Conservation (phyloP, 768 basidiomycete genomes). For the Tremella mesenterica region DNA sequence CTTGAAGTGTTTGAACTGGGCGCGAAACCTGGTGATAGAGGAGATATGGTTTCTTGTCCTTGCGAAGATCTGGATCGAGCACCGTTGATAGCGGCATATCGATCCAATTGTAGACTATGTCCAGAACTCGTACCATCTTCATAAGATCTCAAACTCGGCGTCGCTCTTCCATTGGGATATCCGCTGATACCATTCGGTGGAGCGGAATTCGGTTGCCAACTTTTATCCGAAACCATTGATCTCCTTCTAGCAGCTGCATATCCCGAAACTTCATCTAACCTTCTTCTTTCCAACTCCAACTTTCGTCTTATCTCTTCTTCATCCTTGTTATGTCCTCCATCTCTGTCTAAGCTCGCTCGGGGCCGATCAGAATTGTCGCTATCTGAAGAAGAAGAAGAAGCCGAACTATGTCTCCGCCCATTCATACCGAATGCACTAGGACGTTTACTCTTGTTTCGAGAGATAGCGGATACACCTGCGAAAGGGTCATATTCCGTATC, state of each 20-base stretch:
- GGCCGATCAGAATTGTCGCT: slow-evolving; percentile 8
- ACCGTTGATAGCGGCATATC: background rate
- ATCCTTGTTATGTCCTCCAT: slow-evolving; percentile 16
- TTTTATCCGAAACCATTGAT: slow-evolving; percentile 26
- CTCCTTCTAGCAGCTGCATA: slow-evolving; percentile 29
- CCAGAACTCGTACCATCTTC: slow-evolving; percentile 15
- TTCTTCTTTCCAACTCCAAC: slow-evolving; percentile 25
- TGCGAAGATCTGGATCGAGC: slow-evolving; percentile 15
- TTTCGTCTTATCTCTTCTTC: slow-evolving; percentile 32
- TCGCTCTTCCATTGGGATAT: slow-evolving; percentile 26
- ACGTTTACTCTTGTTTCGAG: slow-evolving; percentile 27
- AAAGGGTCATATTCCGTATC: slow-evolving; percentile 45
- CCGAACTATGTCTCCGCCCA: slow-evolving; percentile 17
- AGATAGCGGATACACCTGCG: slow-evolving; percentile 33
- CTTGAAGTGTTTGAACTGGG: background rate
- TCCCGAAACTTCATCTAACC: slow-evolving; percentile 26
- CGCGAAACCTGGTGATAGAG: slow-evolving; percentile 31
- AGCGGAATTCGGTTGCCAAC: too few relatives aligned
- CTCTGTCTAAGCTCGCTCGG: background rate
- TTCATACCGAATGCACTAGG: slow-evolving; percentile 39
- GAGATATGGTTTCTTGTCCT: slow-evolving; percentile 27
- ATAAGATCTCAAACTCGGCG: slow-evolving; percentile 24
- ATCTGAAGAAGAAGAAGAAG: slow-evolving; percentile 10
- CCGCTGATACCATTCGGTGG: background rate
- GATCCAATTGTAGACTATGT: slow-evolving; percentile 2